Evolutionary conservation across 139 green algal genomes (phyloP).

Genomic region (Haematococcus sp.): DNA sequence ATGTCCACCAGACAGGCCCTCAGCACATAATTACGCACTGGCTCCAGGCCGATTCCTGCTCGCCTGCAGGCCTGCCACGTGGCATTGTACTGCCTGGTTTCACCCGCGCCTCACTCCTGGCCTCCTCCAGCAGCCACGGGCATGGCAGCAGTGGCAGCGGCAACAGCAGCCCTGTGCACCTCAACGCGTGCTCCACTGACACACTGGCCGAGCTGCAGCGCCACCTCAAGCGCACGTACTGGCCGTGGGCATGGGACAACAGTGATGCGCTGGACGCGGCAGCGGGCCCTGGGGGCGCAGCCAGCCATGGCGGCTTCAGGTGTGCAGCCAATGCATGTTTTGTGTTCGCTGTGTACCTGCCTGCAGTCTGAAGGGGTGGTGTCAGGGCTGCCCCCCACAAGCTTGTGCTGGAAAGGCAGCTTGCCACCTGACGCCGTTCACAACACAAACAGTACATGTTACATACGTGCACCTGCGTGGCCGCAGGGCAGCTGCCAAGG

Average conservation of each 20-base stretch:
- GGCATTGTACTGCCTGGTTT: slow-evolving; percentile 13
- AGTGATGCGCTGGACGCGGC: not conserved
- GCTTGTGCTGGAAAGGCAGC: no score
- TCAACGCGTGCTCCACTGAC: slow-evolving; percentile 44
- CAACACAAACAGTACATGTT: no score
- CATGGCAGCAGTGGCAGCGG: slow-evolving; percentile 2
- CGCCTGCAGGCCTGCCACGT: slow-evolving; percentile 4
- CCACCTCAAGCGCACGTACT: slow-evolving; percentile 81
- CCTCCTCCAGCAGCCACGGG: not conserved
- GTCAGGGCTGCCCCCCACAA: no score
- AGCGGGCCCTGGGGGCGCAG: not conserved
- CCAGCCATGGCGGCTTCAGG: slow-evolving; percentile 60
- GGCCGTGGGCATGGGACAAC: slow-evolving; percentile 77
- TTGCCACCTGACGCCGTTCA: no score
- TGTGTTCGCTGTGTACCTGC: no score
- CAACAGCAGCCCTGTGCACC: slow-evolving; percentile 1
- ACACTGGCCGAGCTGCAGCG: slow-evolving; percentile 70
- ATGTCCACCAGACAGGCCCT: no score
- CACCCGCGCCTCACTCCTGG: slow-evolving; percentile 10
- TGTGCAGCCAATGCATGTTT: slow-evolving; percentile 3
- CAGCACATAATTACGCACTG: no score
- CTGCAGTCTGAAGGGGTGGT: no score
- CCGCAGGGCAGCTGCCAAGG: slow-evolving; percentile 39
- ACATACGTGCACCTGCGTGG: not conserved
- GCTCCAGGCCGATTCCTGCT: no score